A percentile compares a stretch with the other conserved stretches of the same genome.
These are phyloP conservation scores for Phaeotremella skinneri DNA, from an alignment of 768 basidiomycete genomes.

Conservation along the genomic window DNA sequence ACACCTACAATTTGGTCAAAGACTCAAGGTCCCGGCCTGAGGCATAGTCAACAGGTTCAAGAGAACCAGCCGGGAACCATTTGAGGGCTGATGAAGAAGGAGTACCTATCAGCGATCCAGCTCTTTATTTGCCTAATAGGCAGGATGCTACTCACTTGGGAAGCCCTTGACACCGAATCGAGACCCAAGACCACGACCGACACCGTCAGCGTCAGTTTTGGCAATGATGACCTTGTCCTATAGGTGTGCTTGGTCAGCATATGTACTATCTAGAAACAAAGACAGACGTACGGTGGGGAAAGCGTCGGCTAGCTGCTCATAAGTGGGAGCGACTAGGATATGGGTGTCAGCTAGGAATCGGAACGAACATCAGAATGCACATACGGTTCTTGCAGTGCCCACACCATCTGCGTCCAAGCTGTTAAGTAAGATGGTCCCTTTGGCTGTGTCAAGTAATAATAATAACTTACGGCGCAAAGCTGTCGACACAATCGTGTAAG, in stretches of 20 bases:
- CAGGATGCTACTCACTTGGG: constrained; percentile 65
- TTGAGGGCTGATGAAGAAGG: constrained; percentile 66
- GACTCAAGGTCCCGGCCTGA: constrained; percentile 77
- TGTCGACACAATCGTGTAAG: constrained; percentile 11
- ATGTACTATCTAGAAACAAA: constrained; percentile 21
- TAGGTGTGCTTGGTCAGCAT: constrained; percentile 14
- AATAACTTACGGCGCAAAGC: constrained; percentile 37
- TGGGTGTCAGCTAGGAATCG: neutral
- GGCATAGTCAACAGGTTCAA: constrained; percentile 64
- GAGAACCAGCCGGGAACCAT: constrained; percentile 76
- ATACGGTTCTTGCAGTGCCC: constrained; percentile 49
- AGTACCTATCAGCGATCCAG: constrained; percentile 15
- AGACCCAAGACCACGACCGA: constrained; percentile 67
- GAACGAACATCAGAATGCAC: too few relatives aligned
- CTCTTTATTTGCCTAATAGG: neutral
- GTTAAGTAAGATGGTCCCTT: neutral
- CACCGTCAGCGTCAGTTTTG: constrained; percentile 90
- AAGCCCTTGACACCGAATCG: constrained; percentile 78
- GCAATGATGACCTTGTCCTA: constrained; percentile 82
- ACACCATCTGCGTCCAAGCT: constrained; percentile 38
- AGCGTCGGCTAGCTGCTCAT: constrained; percentile 86
- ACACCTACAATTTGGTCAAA: constrained; percentile 68
- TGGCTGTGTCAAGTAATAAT: neutral
- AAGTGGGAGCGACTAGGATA: constrained; percentile 69
- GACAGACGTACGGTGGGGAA: constrained; percentile 59